A percentile compares a stretch with the other conserved stretches of the same genome.
phyloP scores from a whole-genome alignment of 495 filamentous ascomycete species.

The Tuber calosporum region DNA sequence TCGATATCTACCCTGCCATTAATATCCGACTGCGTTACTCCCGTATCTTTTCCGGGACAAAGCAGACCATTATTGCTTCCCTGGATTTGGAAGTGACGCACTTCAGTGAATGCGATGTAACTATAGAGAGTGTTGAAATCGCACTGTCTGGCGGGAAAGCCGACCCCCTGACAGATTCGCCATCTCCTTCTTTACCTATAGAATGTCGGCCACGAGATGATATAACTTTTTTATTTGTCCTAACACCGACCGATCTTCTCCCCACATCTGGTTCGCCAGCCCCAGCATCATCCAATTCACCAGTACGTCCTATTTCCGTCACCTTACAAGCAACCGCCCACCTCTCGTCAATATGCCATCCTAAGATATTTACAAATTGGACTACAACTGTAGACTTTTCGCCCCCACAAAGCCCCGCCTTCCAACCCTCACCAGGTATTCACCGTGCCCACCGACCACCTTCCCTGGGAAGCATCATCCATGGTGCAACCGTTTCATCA shows the following conservation, averaged over 20 bases:
- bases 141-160: conserved; percentile 59
- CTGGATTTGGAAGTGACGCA: conserved; percentile 84
- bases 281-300: conserved; percentile 44
- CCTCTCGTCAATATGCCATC: conserved; percentile 59
- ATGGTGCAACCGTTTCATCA: conserved; percentile 43
- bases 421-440: conserved; percentile 53
- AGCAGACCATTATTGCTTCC: conserved; percentile 66
- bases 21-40: conserved; percentile 78
- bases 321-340: conserved; percentile 59
- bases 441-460: conserved; percentile 59
- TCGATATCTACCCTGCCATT: conserved; percentile 71
- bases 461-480: conserved; percentile 48
- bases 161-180: conserved; percentile 57
- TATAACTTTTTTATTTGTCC: conserved; percentile 73
- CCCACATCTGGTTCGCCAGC: conserved; percentile 46
- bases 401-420: conserved; percentile 51
- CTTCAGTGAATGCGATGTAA: conserved; percentile 65
- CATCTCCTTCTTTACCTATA: conserved; percentile 57
- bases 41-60: conserved; percentile 57
- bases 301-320: conserved; percentile 54
- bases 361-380: conserved; percentile 73
- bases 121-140: conserved; percentile 61
- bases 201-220: conserved; percentile 72
- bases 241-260: conserved; percentile 59
- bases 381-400: conserved; percentile 76